Percentiles rank a stretch among this genome's conserved stretches.
Conservation (phyloP, 768 basidiomycete species). For the Tricholoma hemisulphureum region DNA sequence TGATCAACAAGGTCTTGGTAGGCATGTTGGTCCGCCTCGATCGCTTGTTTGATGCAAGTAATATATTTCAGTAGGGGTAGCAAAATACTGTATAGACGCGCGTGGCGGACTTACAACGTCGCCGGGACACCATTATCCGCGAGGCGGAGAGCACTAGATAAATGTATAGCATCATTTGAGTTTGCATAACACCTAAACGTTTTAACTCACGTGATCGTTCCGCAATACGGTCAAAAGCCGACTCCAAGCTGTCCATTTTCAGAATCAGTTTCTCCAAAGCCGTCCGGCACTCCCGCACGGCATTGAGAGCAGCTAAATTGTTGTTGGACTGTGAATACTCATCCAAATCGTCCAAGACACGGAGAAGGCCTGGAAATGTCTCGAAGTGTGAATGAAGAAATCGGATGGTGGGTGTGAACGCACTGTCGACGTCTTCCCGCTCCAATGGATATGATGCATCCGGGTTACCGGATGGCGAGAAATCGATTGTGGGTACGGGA, state of each 20-base stretch:
- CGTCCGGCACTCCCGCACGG: slow-evolving; percentile 60
- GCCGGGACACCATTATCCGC: slow-evolving; percentile 61
- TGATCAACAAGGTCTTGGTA: slow-evolving; percentile 72
- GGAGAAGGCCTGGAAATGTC: slow-evolving; percentile 50
- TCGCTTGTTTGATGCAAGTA: slow-evolving; percentile 39
- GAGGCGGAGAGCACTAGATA: slow-evolving; percentile 72
- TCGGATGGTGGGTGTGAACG: slow-evolving; percentile 17
- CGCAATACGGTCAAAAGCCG: slow-evolving; percentile 82
- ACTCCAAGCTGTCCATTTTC: slow-evolving; percentile 78
- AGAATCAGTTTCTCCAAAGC: slow-evolving; percentile 66
- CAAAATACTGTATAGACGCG: slow-evolving; percentile 2
- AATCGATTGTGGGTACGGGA: slow-evolving; percentile 74
- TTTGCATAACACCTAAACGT: too few relatives aligned
- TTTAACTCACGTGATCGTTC: slow-evolving; percentile 78
- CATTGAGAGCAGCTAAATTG: slow-evolving; percentile 46
- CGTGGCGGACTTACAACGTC: slow-evolving; percentile 57
- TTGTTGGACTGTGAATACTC: slow-evolving; percentile 46
- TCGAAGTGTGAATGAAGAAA: slow-evolving; percentile 10
- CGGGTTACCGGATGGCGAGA: slow-evolving; percentile 64
- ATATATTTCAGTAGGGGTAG: slow-evolving; percentile 5
- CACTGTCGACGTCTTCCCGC: slow-evolving; percentile 73
- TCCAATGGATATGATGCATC: slow-evolving; percentile 69
- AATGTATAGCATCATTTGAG: slow-evolving; percentile 1
- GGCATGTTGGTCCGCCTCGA: slow-evolving; percentile 72
- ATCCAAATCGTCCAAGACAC: slow-evolving; percentile 65